phyloP scores from a whole-genome alignment of 1,284 basidiomycete genomes.

The Trametes pubescens region DNA sequence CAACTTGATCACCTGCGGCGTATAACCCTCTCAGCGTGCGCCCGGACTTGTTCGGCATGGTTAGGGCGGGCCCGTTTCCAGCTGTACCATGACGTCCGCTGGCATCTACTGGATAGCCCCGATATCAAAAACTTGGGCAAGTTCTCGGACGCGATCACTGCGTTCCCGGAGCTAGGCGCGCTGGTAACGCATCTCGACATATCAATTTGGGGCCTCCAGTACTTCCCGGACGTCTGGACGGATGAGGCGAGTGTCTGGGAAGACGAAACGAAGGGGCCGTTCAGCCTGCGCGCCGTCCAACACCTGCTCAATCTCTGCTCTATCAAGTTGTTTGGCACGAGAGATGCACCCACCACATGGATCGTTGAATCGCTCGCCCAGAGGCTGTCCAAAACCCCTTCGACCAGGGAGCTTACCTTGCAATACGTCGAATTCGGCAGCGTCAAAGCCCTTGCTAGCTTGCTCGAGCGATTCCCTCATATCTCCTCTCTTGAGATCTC shows the following conservation, averaged over 20 bases:
- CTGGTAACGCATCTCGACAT: not conserved
- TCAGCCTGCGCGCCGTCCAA: not conserved
- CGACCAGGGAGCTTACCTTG: not conserved
- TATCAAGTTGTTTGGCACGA: not conserved
- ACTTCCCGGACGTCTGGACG: not conserved
- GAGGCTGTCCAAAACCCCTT: not conserved
- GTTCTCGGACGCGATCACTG: not conserved
- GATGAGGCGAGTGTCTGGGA: not conserved
- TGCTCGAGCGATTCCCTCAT: too few species aligned
- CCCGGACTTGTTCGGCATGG: not conserved
- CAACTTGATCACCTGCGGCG: not conserved
- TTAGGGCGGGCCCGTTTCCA: not conserved
- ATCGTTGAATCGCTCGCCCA: not conserved
- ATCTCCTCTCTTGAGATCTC: too few species aligned
- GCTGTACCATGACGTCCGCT: not conserved
- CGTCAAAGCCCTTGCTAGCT: too few species aligned
- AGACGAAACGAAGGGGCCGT: not conserved
- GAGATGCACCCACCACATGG: not conserved
- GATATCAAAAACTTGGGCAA: not conserved
- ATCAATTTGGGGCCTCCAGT: not conserved
- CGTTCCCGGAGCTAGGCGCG: not conserved
- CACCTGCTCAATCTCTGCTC: not conserved
- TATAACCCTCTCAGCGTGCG: not conserved
- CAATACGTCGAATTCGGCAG: too few species aligned
- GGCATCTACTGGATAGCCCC: not conserved